phyloP scores from a whole-genome alignment of 1,284 basidiomycete species.

The Heterobasidion parviporum region DNA sequence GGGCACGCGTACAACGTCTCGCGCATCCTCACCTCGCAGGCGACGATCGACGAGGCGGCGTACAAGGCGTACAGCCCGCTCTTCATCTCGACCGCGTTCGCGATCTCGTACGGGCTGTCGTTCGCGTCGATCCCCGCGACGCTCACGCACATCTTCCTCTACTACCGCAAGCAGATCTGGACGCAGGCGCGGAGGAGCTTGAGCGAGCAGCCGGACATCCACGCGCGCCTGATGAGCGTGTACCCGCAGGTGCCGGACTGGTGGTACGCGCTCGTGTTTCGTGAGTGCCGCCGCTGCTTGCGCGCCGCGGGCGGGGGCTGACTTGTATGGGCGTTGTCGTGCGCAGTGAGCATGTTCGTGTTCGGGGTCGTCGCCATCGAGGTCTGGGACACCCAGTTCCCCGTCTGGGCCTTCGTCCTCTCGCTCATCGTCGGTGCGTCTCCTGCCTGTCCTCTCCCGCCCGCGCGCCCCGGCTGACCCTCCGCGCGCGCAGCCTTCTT shows the following conservation, averaged over 20 bases:
- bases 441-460: slow-evolving; percentile 24
- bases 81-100: slow-evolving; percentile 60
- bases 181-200: background rate
- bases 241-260: slow-evolving; percentile 17
- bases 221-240: slow-evolving; percentile 9
- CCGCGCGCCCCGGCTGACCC: slow-evolving; percentile 22
- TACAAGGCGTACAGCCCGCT: slow-evolving; percentile 76
- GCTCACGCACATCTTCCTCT: slow-evolving; percentile 72
- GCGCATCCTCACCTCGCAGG: slow-evolving; percentile 49
- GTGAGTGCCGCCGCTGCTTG: slow-evolving; percentile 2
- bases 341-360: slow-evolving; percentile 38
- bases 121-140: slow-evolving; percentile 60
- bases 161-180: slow-evolving; percentile 43
- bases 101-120: slow-evolving; percentile 31
- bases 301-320: background rate
- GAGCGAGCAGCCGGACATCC: slow-evolving; percentile 48
- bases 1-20: slow-evolving; percentile 60
- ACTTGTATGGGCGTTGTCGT: background rate
- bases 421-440: slow-evolving; percentile 26
- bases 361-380: slow-evolving; percentile 65
- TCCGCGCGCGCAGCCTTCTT: slow-evolving; percentile 23
- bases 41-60: slow-evolving; percentile 47
- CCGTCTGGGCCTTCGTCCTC: slow-evolving; percentile 52
- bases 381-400: slow-evolving; percentile 59
- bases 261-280: slow-evolving; percentile 23